These are phyloP conservation scores for Friedmanniomyces simplex DNA, from an alignment of 495 filamentous ascomycete species.

Conservation along the genomic window DNA sequence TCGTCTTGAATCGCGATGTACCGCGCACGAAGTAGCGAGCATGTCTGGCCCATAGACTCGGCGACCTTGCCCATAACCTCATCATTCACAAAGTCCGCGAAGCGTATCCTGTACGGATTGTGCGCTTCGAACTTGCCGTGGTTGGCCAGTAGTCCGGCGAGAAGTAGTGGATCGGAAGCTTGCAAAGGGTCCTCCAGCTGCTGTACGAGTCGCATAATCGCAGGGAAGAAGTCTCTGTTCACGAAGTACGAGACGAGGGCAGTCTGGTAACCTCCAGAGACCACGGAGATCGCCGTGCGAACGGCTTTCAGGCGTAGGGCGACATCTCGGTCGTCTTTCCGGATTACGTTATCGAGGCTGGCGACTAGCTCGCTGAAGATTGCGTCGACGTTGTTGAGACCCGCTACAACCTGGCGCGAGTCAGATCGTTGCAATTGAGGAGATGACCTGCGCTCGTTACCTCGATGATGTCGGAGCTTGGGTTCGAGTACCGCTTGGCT, in stretches of 20 bases:
- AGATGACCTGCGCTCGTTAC: slow-evolving; percentile 28
- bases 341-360: slow-evolving; percentile 68
- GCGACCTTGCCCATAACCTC: slow-evolving; percentile 72
- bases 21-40: slow-evolving; percentile 51
- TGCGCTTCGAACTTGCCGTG: slow-evolving; percentile 99
- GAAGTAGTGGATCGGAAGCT: slow-evolving; percentile 63
- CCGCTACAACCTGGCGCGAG: slow-evolving; percentile 79
- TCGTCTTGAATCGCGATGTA: slow-evolving; percentile 92
- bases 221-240: slow-evolving; percentile 85
- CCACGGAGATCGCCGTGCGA: slow-evolving; percentile 67
- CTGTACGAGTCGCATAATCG: slow-evolving; percentile 92
- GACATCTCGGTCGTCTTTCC: slow-evolving; percentile 57
- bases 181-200: slow-evolving; percentile 55
- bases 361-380: slow-evolving; percentile 83
- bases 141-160: slow-evolving; percentile 85
- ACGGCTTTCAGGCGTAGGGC: slow-evolving; percentile 70
- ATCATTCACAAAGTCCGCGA: slow-evolving; percentile 98
- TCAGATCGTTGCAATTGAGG: slow-evolving; percentile 63
- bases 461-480: slow-evolving; percentile 87
- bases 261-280: slow-evolving; percentile 90
- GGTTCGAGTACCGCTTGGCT: slow-evolving; percentile 86
- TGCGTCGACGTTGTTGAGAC: slow-evolving; percentile 74
- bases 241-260: slow-evolving; percentile 90
- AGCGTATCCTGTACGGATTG: slow-evolving; percentile 85
- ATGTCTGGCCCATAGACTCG: slow-evolving; percentile 59